A percentile compares a stretch with the other conserved stretches of the same genome.
Evolutionary conservation across 2,329 filamentous ascomycete genomes (phyloP).

Genomic region (Ophidiomyces ophidiicola): DNA sequence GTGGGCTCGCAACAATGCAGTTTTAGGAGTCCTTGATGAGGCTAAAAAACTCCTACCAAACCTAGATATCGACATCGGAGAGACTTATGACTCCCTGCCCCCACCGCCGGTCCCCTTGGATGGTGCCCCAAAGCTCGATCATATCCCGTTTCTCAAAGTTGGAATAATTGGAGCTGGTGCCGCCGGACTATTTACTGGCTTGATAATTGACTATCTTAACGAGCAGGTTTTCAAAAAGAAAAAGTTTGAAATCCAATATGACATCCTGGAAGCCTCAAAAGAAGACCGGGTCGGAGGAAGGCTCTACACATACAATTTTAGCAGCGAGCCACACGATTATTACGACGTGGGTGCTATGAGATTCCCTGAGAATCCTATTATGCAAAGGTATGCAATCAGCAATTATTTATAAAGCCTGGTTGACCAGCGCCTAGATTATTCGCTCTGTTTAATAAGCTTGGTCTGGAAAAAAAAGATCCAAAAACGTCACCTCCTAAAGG

Average conservation of each 20-base stretch:
- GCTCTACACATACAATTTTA: constrained; percentile 1
- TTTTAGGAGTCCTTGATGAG: neutral
- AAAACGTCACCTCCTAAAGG: constrained; percentile 1
- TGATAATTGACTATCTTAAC: constrained; percentile 4
- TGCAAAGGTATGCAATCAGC: neutral
- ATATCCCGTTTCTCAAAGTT: neutral
- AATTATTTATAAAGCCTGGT: no score
- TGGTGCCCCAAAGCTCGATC: neutral
- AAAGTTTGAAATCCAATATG: neutral
- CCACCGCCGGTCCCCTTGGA: neutral
- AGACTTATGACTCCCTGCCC: no score
- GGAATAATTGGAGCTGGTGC: constrained; percentile 1
- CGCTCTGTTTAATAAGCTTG: neutral
- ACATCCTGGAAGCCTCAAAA: neutral
- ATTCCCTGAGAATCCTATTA: constrained; percentile 3
- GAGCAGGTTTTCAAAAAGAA: neutral
- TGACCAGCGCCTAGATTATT: neutral
- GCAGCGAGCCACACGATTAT: neutral
- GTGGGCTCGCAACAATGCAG: neutral
- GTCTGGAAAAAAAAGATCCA: constrained; percentile 3
- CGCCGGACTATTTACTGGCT: neutral
- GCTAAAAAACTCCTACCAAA: neutral
- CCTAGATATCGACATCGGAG: neutral
- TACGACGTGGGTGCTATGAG: constrained; percentile 3
- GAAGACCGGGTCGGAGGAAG: neutral